Evolutionary conservation across 768 basidiomycete species (phyloP).

Genomic region (Panus rudis): DNA sequence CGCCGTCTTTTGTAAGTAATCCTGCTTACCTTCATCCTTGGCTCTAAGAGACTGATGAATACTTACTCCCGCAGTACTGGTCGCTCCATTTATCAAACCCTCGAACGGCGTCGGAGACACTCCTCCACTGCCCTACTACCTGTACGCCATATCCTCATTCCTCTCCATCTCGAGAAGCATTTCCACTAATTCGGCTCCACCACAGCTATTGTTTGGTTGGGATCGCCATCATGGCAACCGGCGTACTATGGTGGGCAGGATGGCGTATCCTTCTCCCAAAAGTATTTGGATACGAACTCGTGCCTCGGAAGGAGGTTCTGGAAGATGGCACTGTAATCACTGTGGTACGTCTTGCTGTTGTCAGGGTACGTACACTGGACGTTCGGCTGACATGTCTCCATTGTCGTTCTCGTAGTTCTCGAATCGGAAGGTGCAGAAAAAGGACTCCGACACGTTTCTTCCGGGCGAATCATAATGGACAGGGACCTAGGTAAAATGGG

Average conservation of each 20-base stretch:
- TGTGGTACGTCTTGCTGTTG: slow-evolving; percentile 29
- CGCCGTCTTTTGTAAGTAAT: slow-evolving; percentile 38
- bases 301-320: slow-evolving; percentile 41
- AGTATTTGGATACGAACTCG: slow-evolving; percentile 40
- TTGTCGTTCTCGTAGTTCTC: slow-evolving; percentile 10
- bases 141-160: slow-evolving; percentile 21
- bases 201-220: slow-evolving; percentile 47
- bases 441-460: too few species aligned
- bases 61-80: slow-evolving; percentile 32
- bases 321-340: slow-evolving; percentile 50
- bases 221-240: slow-evolving; percentile 38
- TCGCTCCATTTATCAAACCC: slow-evolving; percentile 50
- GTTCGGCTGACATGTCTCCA: too few species aligned
- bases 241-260: slow-evolving; percentile 46
- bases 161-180: not conserved
- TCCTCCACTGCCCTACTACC: slow-evolving; percentile 52
- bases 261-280: slow-evolving; percentile 47
- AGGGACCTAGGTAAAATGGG: too few species aligned
- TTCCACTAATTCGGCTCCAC: slow-evolving; percentile 1
- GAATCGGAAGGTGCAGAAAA: too few species aligned
- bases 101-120: slow-evolving; percentile 51
- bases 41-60: not conserved
- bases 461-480: too few species aligned
- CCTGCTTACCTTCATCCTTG: not conserved
- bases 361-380: too few species aligned